These are phyloP conservation scores for Xenoacremonium recifei DNA, from an alignment of 2,329 filamentous ascomycete species.

Conservation along the genomic window DNA sequence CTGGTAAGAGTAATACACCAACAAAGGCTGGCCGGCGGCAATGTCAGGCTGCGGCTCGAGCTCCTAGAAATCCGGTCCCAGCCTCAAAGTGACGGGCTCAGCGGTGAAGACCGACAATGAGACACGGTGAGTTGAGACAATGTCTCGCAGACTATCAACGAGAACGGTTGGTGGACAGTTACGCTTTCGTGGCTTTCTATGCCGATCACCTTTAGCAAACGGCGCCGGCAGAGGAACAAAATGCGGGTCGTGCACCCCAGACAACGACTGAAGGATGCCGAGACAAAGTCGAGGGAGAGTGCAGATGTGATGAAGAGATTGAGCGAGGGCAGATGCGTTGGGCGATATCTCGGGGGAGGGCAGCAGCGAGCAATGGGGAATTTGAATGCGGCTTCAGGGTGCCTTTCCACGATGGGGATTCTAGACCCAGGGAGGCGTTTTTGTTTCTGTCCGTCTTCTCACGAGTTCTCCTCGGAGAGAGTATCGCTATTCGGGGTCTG, in stretches of 20 bases:
- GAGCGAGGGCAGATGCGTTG: too few relatives aligned
- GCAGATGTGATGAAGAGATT: neutral
- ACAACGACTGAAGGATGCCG: too few relatives aligned
- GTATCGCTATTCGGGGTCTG: neutral
- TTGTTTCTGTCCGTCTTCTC: neutral
- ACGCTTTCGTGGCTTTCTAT: too few relatives aligned
- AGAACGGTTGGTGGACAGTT: neutral
- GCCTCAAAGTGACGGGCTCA: too few relatives aligned
- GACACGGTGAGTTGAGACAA: neutral
- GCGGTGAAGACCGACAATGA: neutral
- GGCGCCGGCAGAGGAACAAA: too few relatives aligned
- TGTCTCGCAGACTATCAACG: neutral
- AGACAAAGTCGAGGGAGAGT: neutral
- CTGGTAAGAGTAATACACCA: neutral
- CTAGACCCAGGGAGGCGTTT: neutral
- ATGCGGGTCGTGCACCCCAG: neutral
- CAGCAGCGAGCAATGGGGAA: neutral
- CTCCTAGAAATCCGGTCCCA: neutral
- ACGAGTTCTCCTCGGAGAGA: neutral
- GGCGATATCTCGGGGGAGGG: neutral
- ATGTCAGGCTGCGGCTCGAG: neutral
- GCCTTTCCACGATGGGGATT: too few relatives aligned
- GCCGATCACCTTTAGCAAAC: too few relatives aligned
- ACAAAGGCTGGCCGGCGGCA: neutral
- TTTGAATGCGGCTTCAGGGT: neutral